Evolutionary conservation across 352 stramenopile genomes (phyloP).

Genomic region (Bremia lactucae): DNA sequence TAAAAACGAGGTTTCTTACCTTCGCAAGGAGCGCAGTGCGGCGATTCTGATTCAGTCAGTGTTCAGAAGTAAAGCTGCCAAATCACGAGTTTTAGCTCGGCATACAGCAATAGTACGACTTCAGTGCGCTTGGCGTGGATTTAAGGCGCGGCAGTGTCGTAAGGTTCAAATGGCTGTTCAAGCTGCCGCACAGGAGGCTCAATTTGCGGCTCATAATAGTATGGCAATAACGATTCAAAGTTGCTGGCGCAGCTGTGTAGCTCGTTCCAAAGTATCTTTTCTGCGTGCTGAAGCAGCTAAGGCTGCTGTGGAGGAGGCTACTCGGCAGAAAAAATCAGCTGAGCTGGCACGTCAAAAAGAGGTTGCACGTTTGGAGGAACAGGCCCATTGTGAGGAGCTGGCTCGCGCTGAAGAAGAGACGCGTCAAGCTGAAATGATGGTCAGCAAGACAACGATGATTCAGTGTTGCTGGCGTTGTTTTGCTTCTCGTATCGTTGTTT

Average conservation of each 20-base stretch:
- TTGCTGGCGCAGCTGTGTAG: constrained; percentile 14
- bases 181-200: too few species aligned
- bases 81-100: constrained; percentile 7
- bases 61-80: constrained; percentile 8
- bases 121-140: constrained; percentile 26
- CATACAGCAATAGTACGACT: constrained; percentile 14
- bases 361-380: background rate
- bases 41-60: constrained; percentile 21
- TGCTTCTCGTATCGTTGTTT: constrained; percentile 5
- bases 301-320: background rate
- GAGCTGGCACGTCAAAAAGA: background rate
- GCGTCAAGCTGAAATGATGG: constrained; percentile 3
- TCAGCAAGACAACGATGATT: constrained; percentile 17
- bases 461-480: constrained; percentile 22
- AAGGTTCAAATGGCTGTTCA: too few species aligned
- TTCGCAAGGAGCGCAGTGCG: constrained; percentile 12
- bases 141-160: constrained; percentile 7
- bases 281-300: constrained; percentile 1
- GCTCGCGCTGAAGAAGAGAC: constrained; percentile 2
- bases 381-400: constrained; percentile 2
- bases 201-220: too few species aligned
- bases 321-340: constrained; percentile 1
- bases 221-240: constrained; percentile 23
- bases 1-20: constrained; percentile 2
- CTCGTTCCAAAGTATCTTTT: constrained; percentile 5